phyloP scores from a whole-genome alignment of 805 yeast species.

The Saccharomycopsis sp. region DNA sequence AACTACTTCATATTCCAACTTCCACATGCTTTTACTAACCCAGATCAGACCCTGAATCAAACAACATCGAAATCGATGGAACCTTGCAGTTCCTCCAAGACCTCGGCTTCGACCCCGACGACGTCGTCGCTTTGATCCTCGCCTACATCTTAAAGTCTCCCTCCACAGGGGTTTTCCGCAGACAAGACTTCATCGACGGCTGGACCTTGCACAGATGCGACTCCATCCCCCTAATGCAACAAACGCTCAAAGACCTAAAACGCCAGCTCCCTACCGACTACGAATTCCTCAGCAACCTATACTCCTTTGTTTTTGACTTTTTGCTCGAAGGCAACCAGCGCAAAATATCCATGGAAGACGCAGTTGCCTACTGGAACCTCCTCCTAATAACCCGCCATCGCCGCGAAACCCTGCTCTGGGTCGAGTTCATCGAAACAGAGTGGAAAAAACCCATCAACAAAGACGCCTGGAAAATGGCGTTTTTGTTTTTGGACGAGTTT shows the following conservation, averaged over 20 bases:
- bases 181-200: constrained; percentile 43
- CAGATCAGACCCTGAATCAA: constrained; percentile 6
- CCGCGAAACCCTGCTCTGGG: constrained; percentile 47
- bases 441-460: constrained; percentile 46
- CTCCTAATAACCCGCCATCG: constrained; percentile 37
- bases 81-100: constrained; percentile 63
- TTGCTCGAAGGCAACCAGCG: constrained; percentile 56
- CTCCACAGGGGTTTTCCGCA: constrained; percentile 53
- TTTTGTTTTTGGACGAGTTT: constrained; percentile 47
- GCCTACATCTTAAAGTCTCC: constrained; percentile 66
- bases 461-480: constrained; percentile 84
- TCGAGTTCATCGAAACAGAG: constrained; percentile 39
- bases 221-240: constrained; percentile 1
- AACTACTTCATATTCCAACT: no score
- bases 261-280: constrained; percentile 30
- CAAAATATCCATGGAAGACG: constrained; percentile 49
- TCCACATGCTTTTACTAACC: background rate
- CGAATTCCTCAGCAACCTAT: constrained; percentile 48
- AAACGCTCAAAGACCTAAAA: background rate
- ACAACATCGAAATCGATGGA: constrained; percentile 68
- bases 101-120: constrained; percentile 67
- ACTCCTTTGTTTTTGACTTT: constrained; percentile 65
- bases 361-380: constrained; percentile 72
- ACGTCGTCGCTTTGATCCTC: constrained; percentile 59
- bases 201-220: constrained; percentile 42